Percentiles rank a stretch among this genome's conserved stretches.
Conservation (phyloP, 176 grass and related monocot species). For the Canna indica region DNA sequence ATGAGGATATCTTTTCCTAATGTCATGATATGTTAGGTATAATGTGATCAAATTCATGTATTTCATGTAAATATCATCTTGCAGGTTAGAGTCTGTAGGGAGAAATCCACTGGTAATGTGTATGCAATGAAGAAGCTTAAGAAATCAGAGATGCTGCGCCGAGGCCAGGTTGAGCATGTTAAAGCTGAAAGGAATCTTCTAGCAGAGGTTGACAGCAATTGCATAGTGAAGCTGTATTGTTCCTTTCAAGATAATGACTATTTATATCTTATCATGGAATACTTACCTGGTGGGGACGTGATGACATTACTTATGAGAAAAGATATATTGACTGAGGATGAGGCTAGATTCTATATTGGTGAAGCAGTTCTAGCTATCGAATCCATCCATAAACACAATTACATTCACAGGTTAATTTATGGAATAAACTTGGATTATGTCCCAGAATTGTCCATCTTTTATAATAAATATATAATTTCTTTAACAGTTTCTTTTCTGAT, state of each 20-base stretch:
- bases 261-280: constrained; percentile 97
- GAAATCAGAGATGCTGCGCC: constrained; percentile 95
- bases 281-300: constrained; percentile 93
- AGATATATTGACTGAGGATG: constrained; percentile 74
- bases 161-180: constrained; percentile 98
- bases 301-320: constrained; percentile 98
- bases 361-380: constrained; percentile 91
- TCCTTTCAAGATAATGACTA: constrained; percentile 94
- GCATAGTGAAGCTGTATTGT: constrained; percentile 88
- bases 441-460: neutral
- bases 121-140: constrained; percentile 99
- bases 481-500: constrained; percentile 19
- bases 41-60: neutral
- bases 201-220: constrained; percentile 88
- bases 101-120: constrained; percentile 72
- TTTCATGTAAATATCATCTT: constrained; percentile 11
- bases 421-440: neutral
- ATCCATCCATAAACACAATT: constrained; percentile 91
- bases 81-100: constrained; percentile 94
- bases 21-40: neutral
- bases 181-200: constrained; percentile 98
- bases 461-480: neutral
- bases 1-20: neutral
- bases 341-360: constrained; percentile 80
- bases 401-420: constrained; percentile 66